Percentiles rank a stretch among this genome's conserved stretches.
phyloP scores from a whole-genome alignment of 192 early-diverging fungal species.

The Entomortierella beljakovae region DNA sequence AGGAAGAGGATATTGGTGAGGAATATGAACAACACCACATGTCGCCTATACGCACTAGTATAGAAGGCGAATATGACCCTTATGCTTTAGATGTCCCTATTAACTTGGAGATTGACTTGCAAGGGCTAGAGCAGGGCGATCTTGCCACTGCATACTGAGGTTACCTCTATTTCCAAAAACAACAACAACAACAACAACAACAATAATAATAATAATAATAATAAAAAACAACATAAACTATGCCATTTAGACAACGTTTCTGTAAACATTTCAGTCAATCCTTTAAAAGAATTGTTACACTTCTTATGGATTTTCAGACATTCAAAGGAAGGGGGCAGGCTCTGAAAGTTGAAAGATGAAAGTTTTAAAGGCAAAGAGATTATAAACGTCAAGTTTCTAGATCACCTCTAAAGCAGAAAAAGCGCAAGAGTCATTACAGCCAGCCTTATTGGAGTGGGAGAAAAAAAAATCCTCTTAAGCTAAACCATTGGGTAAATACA shows the following conservation, averaged over 20 bases:
- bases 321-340: too few species aligned
- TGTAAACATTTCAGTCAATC: not conserved
- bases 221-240: not conserved
- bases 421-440: too few species aligned
- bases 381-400: too few species aligned
- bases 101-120: conserved; percentile 44
- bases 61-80: conserved; percentile 23
- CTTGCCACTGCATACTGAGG: not conserved
- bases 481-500: too few species aligned
- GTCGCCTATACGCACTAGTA: not conserved
- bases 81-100: conserved; percentile 50
- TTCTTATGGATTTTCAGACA: too few species aligned
- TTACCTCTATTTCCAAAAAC: not conserved
- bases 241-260: not conserved
- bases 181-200: not conserved
- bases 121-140: conserved; percentile 40
- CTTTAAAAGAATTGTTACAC: not conserved
- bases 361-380: too few species aligned
- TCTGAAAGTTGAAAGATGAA: too few species aligned
- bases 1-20: not conserved
- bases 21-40: not conserved
- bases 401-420: too few species aligned
- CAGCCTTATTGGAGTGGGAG: too few species aligned
- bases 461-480: too few species aligned
- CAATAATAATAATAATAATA: not conserved